Base-by-base conservation (phyloP, 768 basidiomycete genomes). In the Rhizopogon vinicolor region DNA sequence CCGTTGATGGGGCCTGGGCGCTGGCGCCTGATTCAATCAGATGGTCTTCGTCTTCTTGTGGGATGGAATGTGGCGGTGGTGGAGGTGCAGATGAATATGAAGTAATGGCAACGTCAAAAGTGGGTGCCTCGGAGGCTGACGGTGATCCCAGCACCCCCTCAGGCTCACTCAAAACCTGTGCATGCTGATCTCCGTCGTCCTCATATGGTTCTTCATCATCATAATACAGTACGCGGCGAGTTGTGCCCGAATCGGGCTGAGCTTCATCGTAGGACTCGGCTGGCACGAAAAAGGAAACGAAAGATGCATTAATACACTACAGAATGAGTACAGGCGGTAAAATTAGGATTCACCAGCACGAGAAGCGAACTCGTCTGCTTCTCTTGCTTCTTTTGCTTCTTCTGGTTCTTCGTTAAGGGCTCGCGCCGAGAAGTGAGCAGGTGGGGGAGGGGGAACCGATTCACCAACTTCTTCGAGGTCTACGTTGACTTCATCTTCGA, bases 301-400 rank as follows among this genome's bases (percentile, higher is more conserved):
- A 45, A 37, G 33, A 31, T 66, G 60, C 59, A 69, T 71, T 71
- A 69, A 71, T 67, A 71, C 58, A 49, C 48, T 49, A 49, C 37
- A 48, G 41, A 49, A 48, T 22, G 45, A 40, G 35, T 51, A 57
- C 22, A 51, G 35, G 46, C 44, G 48, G 59, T 64, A 52, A 63
- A 64, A 65, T 76, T 61, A 77, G 68, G 57, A 77, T 72, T 78
- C 73, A 78, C 76, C 78, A 72, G 76, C 60, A 55, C 61, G 63
- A 58, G 54, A 44, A 35, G 48, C 41, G 49, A 43, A 40, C 58
- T 55, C 8, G 31, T 51, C 56, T 58, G 55, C 58, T 51, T 54
- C 35, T 62, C 63, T 58, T 45, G 48, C 52, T 40, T 54, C 57
- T 55, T 55, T 39, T 50, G 55, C 57, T 43, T 61, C 49, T 44